A percentile compares a stretch with the other conserved stretches of the same genome.
These are phyloP conservation scores for Raffaelea deltoideospora DNA, from an alignment of 2,329 filamentous ascomycete species.

Conservation along the genomic window DNA sequence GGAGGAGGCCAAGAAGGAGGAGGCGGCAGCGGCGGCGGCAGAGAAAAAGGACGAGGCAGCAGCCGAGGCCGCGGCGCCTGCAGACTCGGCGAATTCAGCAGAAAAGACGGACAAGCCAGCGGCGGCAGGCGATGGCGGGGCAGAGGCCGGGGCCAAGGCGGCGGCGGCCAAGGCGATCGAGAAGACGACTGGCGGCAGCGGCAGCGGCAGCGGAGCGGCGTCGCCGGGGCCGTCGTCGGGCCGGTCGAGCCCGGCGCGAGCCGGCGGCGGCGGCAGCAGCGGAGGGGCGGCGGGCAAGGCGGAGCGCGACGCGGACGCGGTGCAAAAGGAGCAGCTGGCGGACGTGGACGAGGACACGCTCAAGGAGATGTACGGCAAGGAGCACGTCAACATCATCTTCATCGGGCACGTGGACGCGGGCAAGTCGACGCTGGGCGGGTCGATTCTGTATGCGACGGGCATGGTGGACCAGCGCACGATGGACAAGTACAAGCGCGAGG, in stretches of 20 bases:
- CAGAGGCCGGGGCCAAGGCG: slow-evolving; percentile 11
- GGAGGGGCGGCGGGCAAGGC: slow-evolving; percentile 29
- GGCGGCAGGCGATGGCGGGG: slow-evolving; percentile 17
- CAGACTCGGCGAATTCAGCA: slow-evolving; percentile 16
- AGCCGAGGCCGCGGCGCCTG: slow-evolving; percentile 12
- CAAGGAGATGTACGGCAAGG: slow-evolving; percentile 93
- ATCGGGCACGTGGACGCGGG: slow-evolving; percentile 94
- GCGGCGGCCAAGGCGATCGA: slow-evolving; percentile 45
- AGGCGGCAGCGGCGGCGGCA: too few species aligned
- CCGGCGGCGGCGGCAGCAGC: too few species aligned
- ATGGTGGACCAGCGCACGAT: slow-evolving; percentile 99
- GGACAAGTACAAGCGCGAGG: slow-evolving; percentile 95
- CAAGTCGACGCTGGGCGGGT: slow-evolving; percentile 90
- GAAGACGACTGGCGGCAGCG: slow-evolving; percentile 72
- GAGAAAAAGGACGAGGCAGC: slow-evolving; percentile 13
- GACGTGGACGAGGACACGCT: slow-evolving; percentile 60
- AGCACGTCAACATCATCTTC: slow-evolving; percentile 87
- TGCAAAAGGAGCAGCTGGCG: slow-evolving; percentile 67
- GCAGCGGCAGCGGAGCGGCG: slow-evolving; percentile 50
- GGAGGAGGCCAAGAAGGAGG: slow-evolving; percentile 24
- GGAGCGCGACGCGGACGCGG: slow-evolving; percentile 59
- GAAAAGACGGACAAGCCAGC: slow-evolving; percentile 13
- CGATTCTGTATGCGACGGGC: slow-evolving; percentile 81
- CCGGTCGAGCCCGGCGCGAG: slow-evolving; percentile 61
- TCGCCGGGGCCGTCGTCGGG: slow-evolving; percentile 75